Evolutionary conservation across 495 filamentous ascomycete species (phyloP), one percentile per base, ranked within the genome.

Genomic region (Xylaria telfairii): DNA sequence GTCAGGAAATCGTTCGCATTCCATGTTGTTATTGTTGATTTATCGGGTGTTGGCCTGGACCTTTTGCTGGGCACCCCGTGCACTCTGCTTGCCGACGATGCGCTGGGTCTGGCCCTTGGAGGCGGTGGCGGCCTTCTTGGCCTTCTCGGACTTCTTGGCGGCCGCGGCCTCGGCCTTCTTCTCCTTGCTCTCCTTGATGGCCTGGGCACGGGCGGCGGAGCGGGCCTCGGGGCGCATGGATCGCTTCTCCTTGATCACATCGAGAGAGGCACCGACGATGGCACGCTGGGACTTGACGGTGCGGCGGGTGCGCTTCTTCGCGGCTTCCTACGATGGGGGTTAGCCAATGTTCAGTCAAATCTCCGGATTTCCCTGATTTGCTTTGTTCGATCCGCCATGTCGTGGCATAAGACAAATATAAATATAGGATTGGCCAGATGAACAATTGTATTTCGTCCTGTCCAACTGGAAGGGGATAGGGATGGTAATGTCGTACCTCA

Each of bases 241-340:
- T 80, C 96, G 95, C 86, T 93, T 93, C 90, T 99, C 96, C 90
- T 98, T 99, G 90, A 99, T 98, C 77, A 97, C 92, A 78, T 99
- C 96, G 84, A 99, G 94, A 75, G 95, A 96, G 77, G 95, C 95
- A 89, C 96, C 96, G 80, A 98, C 96, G 88, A 99, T 96, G 80
- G 92, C 94, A 87, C 96, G 95, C 90, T 99, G 96, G 83, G 91
- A 85, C 92, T 99, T 99, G 86, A 99, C 92, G 76, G 93, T 95
- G 80, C 94, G 93, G 89, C 96, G 96, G 73, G 94, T 94, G 81
- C 96, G 94, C 90, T 98, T 98, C 92, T 99, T 99, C 87, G 95
- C 93, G 79, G 96, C 90, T 91, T 99, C 96, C 96, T 99, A 83
- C 87, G 68, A 41, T 64, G 17, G 72, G 65, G 71, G 85, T 90